Evolutionary conservation across 73 alveolate species (phyloP), one percentile per base, ranked within the genome.

Genomic region (Paraurostyla sp.): DNA sequence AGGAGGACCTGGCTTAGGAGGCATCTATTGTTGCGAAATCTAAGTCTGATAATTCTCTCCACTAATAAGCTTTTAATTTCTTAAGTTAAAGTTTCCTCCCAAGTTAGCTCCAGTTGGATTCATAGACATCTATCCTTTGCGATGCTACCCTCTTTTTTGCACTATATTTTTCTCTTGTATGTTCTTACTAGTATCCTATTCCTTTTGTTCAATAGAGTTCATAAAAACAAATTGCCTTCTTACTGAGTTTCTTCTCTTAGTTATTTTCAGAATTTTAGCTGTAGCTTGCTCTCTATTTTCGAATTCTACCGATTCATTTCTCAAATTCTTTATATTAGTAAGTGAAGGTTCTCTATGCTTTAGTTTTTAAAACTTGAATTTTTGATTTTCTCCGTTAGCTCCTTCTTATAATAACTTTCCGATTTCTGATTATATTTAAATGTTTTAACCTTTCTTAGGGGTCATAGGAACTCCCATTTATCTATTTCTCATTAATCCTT

Each of bases 101-200:
- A n/a, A n/a, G n/a, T 50, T 16, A 29, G 41, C 15, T 29, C 80
- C 76, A 11, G 40, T 13, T 33, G 89, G 89, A 40, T 4, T 36
- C 71, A 73, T 78, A 29, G 89, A 54, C 89, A 50, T 78, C 22
- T 78, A 23, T 4, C 69, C 65, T 54, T 78, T 78, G 29, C 78
- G 45, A 30, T 51, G 62, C 89, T 54, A 43, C 9, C 62, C 65
- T 43, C 58, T 54, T 51, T 51, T 54, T 68, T 69, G 13, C 40
- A 6, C 7, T 35, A 25, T 4, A 11, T 43, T 42, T 20, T 69
- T 9, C 7, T 52, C 7, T 32, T 50, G 27, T 9, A 32, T 1
- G 20, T 25, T 0, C 30, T 36, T 23, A 20, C 32, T 35, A 2
- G 78, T 0, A 78, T 29, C 22, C 0, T 25, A 13, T 51, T 50